Evolutionary conservation across 2,329 filamentous ascomycete species (phyloP).

Genomic region (Coleophoma eucalyptorum): DNA sequence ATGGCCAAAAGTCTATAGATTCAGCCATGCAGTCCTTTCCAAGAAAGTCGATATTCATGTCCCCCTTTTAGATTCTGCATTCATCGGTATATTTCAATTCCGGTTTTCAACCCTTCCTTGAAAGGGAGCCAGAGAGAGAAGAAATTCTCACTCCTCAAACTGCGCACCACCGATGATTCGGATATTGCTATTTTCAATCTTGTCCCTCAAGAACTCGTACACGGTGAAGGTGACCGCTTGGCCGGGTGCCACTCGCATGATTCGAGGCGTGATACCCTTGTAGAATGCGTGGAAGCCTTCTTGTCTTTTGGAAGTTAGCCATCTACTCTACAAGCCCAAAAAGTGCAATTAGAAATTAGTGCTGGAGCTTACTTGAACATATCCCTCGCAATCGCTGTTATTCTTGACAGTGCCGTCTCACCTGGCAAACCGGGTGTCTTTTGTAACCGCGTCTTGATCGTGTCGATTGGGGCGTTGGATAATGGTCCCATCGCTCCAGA

Average conservation of each 20-base stretch:
- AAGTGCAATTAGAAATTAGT: background rate
- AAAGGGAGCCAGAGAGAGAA: no score
- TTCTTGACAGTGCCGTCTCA: constrained; percentile 75
- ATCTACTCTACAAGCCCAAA: background rate
- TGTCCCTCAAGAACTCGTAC: constrained; percentile 73
- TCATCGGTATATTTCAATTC: no score
- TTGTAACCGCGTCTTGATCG: constrained; percentile 96
- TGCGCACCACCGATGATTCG: constrained; percentile 52
- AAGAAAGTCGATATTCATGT: no score
- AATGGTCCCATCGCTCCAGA: constrained; percentile 93
- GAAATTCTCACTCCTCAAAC: constrained; percentile 64
- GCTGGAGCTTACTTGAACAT: constrained; percentile 68
- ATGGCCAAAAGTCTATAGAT: no score
- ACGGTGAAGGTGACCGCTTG: constrained; percentile 78
- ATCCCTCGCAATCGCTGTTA: constrained; percentile 71
- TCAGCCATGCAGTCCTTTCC: no score
- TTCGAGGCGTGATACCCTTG: constrained; percentile 95
- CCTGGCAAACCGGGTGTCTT: constrained; percentile 81
- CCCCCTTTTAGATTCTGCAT: no score
- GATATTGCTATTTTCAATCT: constrained; percentile 60
- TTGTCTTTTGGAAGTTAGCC: constrained; percentile 50
- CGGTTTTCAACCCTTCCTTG: no score
- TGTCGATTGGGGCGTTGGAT: constrained; percentile 96
- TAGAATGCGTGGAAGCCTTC: constrained; percentile 95
- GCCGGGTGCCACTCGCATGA: constrained; percentile 95